Percentiles rank a stretch among this genome's conserved stretches.
These are phyloP conservation scores for Claviceps arundinis DNA, from an alignment of 2,329 filamentous ascomycete species.

Conservation along the genomic window DNA sequence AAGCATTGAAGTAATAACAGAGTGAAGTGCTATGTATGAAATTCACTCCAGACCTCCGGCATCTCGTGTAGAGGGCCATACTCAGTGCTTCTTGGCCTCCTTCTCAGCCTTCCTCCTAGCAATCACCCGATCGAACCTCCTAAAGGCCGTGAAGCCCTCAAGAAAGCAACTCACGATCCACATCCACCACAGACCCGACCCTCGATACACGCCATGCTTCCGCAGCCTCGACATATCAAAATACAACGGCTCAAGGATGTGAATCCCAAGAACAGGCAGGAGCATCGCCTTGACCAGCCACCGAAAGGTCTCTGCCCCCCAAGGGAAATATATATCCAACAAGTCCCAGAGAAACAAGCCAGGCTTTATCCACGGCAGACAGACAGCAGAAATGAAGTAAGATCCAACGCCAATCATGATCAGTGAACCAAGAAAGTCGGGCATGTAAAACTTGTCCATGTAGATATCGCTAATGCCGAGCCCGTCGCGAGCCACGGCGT, in stretches of 20 bases:
- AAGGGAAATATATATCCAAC: conserved; percentile 39
- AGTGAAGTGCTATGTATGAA: no score
- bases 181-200: conserved; percentile 35
- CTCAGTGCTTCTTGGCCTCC: conserved; percentile 25
- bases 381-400: conserved; percentile 39
- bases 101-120: conserved; percentile 27
- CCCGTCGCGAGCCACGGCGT: conserved; percentile 37
- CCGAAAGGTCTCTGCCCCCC: conserved; percentile 44
- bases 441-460: conserved; percentile 27
- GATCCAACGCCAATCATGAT: conserved; percentile 41
- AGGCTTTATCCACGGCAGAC: conserved; percentile 34
- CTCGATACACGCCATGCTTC: conserved; percentile 33
- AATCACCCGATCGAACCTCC: conserved; percentile 37
- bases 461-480: conserved; percentile 43
- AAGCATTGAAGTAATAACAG: no score
- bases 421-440: conserved; percentile 32
- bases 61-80: background rate
- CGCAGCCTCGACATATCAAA: conserved; percentile 32
- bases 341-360: conserved; percentile 36
- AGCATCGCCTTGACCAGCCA: conserved; percentile 47
- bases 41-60: background rate
- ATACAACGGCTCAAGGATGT: conserved; percentile 47
- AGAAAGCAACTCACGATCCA: conserved; percentile 41
- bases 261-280: conserved; percentile 46
- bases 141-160: conserved; percentile 38